Base-by-base conservation (phyloP, 176 grass and related monocot genomes). In the Cocos nucifera region DNA sequence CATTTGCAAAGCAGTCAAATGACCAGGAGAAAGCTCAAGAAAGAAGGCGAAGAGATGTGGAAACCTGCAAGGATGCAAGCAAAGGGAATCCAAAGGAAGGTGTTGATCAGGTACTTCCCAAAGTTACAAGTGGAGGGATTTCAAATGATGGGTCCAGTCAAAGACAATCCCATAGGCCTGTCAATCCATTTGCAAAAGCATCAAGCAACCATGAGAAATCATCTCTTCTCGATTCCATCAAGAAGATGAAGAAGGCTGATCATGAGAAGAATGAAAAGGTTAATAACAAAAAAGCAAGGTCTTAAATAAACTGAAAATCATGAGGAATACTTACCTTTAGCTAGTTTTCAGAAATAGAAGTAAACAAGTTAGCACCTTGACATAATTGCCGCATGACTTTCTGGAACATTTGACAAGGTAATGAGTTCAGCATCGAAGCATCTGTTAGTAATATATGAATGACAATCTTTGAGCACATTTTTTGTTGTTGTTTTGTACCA, bases 171-270 rank as follows among this genome's bases (percentile, higher is more conserved):
- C 70, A 81, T 44, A 28, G 70, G 9, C 81, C 86, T 20, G 67
- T 73, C 54, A 89, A 89, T 56, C 86, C 86, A 7, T 89, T 85
- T 22, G 81, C 78, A 19, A 89, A 82, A 79, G 75, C 70, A 0
- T 61, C 71, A 18, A 84, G 63, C 15, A 72, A 21, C 67, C 77
- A 78, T 62, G 78, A 79, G 23, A 82, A 81, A 4, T 67, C 81
- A 52, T 56, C 81, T 49, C 62, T 89, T 51, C 56, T 84, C 44
- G 86, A 89, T 66, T 89, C 86, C 56, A 84, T 89, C 0, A 84
- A 83, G 56, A 89, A 80, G 52, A 89, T 81, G 80, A 84, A 89
- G 53, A 59, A 52, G 51, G 69, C 69, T 23, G 77, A 80, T 54
- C 61, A 58, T 15, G 58, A 82, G 17, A 78, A 72, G 64, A 67